Evolutionary conservation across 208 protist genomes (phyloP), one percentile per base, ranked within the genome.

Genomic region (Trypanosoma vivax): DNA sequence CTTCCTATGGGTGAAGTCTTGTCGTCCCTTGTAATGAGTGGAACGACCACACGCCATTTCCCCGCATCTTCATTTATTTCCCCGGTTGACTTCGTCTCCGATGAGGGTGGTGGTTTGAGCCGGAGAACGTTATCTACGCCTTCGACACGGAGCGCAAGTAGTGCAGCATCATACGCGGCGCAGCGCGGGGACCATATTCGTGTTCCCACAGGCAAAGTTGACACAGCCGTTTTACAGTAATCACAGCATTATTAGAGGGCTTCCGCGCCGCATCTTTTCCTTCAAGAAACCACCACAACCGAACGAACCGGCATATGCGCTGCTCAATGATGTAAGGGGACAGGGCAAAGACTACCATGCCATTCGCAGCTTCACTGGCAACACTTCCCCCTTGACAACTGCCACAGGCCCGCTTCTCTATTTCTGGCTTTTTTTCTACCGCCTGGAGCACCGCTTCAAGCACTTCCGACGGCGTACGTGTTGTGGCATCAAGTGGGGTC

Each of bases 131-230:
- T 50, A 5, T 50, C 68, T 5, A 16, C 19, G 1, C 42, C 33
- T 23, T 41, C 51, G 16, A 67, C 45, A n/a, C n/a, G n/a, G 53
- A 50, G n/a, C 60, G 33, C 23, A 88, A 54, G 34, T 67, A 64
- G 38, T 71, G 63, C 19, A 69, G 57, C 43, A 88, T 60, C 70
- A 88, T 83, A 25, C 72, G 58, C 1, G 27, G 38, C 11, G 76
- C 76, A 37, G 63, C 55, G 14, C 13, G 25, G 2, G 16, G 49
- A 2, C 76, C 76, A 48, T 79, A 88, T 64, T 88, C 80, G 40
- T 82, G 69, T 18, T 74, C 66, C 76, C 80, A 88, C 45, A 88
- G 37, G 18, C 47, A 60, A 2, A 78, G 23, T 29, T 63, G 29
- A 33, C 43, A 64, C 19, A 79, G 62, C 27, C 73, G 33, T 16